phyloP scores from a whole-genome alignment of 2,329 filamentous ascomycete genomes.

The Xylariaceae sp. region DNA sequence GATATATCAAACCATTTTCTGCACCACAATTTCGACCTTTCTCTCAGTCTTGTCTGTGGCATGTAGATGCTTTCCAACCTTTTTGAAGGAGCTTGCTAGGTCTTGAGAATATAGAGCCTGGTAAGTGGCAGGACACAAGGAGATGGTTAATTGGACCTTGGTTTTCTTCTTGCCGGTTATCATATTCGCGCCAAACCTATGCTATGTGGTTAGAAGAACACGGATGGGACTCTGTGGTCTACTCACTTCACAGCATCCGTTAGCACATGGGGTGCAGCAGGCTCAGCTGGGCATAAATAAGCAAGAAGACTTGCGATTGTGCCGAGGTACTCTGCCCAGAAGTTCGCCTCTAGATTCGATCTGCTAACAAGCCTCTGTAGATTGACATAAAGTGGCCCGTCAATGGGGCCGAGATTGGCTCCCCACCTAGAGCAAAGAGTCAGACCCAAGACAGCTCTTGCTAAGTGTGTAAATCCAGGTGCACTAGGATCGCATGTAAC shows the following conservation, averaged over 20 bases:
- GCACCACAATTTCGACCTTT: constrained; percentile 31
- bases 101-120: constrained; percentile 25
- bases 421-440: constrained; percentile 76
- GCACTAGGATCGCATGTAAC: constrained; percentile 68
- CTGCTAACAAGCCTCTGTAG: constrained; percentile 47
- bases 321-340: constrained; percentile 59
- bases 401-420: constrained; percentile 56
- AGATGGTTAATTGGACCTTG: constrained; percentile 32
- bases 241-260: constrained; percentile 45
- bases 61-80: constrained; percentile 31
- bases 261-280: constrained; percentile 41
- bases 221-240: neutral
- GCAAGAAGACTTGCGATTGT: constrained; percentile 49
- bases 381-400: constrained; percentile 46
- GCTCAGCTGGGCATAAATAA: constrained; percentile 46
- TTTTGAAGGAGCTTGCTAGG: constrained; percentile 31
- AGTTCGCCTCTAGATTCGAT: constrained; percentile 44
- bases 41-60: constrained; percentile 16
- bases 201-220: constrained; percentile 20
- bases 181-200: constrained; percentile 28
- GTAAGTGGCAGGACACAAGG: constrained; percentile 23
- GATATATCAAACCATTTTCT: constrained; percentile 13
- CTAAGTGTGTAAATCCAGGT: constrained; percentile 74
- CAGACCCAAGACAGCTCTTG: constrained; percentile 71
- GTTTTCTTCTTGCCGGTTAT: constrained; percentile 32